These are phyloP conservation scores for Chaetomium fimeti DNA, from an alignment of 495 filamentous ascomycete species.

Conservation along the genomic window DNA sequence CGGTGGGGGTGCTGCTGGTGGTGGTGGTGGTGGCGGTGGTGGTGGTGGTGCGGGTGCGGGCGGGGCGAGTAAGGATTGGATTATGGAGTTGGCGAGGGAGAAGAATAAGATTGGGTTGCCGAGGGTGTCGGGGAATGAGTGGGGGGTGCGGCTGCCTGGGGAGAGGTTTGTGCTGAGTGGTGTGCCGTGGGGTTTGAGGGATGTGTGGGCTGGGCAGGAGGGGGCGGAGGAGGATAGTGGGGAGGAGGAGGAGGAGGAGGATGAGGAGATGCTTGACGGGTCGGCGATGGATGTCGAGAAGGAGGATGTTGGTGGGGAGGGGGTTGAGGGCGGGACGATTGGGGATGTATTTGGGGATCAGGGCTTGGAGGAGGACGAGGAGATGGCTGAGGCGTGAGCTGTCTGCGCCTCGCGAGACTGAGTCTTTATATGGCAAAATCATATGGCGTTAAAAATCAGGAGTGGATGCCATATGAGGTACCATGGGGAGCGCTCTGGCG, in stretches of 20 bases:
- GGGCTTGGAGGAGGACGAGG: constrained; percentile 42
- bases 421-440: no score
- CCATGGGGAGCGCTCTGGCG: constrained; percentile 3
- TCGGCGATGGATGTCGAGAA: constrained; percentile 48
- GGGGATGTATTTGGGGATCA: constrained; percentile 51
- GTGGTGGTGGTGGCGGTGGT: constrained; percentile 47
- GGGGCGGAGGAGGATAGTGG: constrained; percentile 53
- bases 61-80: constrained; percentile 76
- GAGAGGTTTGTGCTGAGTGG: constrained; percentile 92
- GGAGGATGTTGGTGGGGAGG: constrained; percentile 41
- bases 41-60: constrained; percentile 49
- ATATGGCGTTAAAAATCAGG: neutral
- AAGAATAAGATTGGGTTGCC: constrained; percentile 80
- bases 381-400: constrained; percentile 33
- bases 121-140: constrained; percentile 65
- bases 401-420: neutral
- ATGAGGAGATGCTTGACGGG: constrained; percentile 40
- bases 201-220: constrained; percentile 63
- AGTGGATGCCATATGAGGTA: neutral
- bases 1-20: constrained; percentile 45
- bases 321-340: constrained; percentile 42
- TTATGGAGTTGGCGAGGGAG: constrained; percentile 78
- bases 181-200: constrained; percentile 75
- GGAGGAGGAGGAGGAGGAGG: constrained; percentile 45
- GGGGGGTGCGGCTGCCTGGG: constrained; percentile 78